Percentiles rank a stretch among this genome's conserved stretches.
Conservation (phyloP, 495 filamentous ascomycete genomes). For the Podospora anserina region DNA sequence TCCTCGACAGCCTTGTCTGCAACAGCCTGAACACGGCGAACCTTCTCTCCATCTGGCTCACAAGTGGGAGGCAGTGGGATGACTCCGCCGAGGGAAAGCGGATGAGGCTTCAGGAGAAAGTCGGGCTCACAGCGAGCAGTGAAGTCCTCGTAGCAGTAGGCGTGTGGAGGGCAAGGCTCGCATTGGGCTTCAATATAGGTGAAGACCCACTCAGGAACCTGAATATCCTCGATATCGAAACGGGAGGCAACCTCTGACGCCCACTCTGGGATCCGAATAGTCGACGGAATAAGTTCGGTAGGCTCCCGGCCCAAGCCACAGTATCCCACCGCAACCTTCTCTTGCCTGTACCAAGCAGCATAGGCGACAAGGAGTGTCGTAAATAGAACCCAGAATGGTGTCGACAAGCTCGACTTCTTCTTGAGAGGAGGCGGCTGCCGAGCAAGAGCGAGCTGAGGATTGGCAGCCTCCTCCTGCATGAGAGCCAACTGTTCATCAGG, state of each 20-base stretch:
- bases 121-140: conserved; percentile 77
- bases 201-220: conserved; percentile 63
- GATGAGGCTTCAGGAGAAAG: conserved; percentile 81
- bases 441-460: conserved; percentile 28
- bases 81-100: conserved; percentile 73
- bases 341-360: conserved; percentile 80
- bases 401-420: conserved; percentile 31
- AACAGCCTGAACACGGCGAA: conserved; percentile 77
- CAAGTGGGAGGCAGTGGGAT: conserved; percentile 88
- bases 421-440: conserved; percentile 23
- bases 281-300: conserved; percentile 41
- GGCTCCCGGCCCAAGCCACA: conserved; percentile 77
- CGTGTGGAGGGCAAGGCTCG: conserved; percentile 88
- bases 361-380: conserved; percentile 67
- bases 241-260: conserved; percentile 36
- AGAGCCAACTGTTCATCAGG: conserved; percentile 82
- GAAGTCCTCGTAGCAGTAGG: conserved; percentile 78
- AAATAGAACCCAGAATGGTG: conserved; percentile 64
- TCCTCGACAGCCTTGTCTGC: conserved; percentile 86
- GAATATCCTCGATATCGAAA: conserved; percentile 40
- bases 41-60: conserved; percentile 91
- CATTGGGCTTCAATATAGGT: conserved; percentile 73
- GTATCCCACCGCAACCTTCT: conserved; percentile 92
- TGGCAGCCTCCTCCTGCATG: conserved; percentile 53
- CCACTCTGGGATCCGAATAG: conserved; percentile 46